A percentile compares a stretch with the other conserved stretches of the same genome.
phyloP scores from a whole-genome alignment of 2,329 filamentous ascomycete species.

The Cordyceps tenuipes region DNA sequence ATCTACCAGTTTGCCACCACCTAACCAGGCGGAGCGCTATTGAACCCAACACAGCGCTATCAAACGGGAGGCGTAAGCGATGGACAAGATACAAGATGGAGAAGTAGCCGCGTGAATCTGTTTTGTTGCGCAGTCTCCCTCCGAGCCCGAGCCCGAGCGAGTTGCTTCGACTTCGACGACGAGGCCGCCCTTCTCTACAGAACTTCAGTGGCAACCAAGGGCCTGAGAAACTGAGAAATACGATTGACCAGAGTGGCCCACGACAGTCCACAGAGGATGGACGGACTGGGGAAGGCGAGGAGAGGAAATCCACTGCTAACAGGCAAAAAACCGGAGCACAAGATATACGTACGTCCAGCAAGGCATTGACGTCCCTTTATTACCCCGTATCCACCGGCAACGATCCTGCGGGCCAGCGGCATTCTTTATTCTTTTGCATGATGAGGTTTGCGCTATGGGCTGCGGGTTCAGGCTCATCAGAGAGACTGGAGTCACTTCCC shows the following conservation, averaged over 20 bases:
- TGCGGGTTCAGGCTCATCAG: background rate
- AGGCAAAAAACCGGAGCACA: background rate
- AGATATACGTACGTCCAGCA: background rate
- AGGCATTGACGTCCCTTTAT: slow-evolving; percentile 6
- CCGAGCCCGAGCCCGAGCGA: background rate
- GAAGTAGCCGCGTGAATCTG: background rate
- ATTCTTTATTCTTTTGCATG: background rate
- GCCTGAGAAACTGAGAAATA: background rate
- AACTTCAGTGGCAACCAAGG: background rate
- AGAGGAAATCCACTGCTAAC: background rate
- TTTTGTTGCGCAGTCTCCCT: background rate
- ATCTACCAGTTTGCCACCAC: background rate
- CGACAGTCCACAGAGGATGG: background rate
- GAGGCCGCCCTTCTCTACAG: background rate
- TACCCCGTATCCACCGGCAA: slow-evolving; percentile 8
- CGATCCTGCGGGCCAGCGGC: slow-evolving; percentile 2
- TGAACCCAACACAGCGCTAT: background rate
- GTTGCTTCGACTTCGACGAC: too few species aligned
- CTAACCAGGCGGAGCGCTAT: background rate
- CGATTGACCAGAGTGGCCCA: background rate
- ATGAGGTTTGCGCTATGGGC: background rate
- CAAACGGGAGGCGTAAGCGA: background rate
- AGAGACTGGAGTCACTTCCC: background rate
- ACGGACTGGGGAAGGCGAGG: background rate
- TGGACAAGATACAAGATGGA: background rate